Percentiles rank a stretch among this genome's conserved stretches.
Evolutionary conservation across 108 stramenopile species (phyloP).

Genomic region (Mediolabrus comicus): DNA sequence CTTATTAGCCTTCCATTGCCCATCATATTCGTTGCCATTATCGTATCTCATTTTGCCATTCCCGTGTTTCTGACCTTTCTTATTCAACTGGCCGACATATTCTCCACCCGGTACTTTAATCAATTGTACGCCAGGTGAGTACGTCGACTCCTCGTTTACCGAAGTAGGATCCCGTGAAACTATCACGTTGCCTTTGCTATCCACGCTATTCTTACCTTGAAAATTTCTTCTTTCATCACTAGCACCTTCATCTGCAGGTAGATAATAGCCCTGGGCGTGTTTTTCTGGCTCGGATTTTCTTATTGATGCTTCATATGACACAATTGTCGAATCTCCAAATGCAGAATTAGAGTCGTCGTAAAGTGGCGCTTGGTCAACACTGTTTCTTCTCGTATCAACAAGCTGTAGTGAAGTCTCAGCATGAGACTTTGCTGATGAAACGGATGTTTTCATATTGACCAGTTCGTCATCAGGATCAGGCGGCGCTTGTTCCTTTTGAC

Average conservation of each 20-base stretch:
- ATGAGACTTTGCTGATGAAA: not conserved
- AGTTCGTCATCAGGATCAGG: constrained; percentile 15
- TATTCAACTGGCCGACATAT: constrained; percentile 27
- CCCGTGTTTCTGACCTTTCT: constrained; percentile 19
- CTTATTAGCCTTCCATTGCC: constrained; percentile 39
- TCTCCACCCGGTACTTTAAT: constrained; percentile 36
- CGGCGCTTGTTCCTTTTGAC: not conserved
- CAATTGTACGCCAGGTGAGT: not conserved
- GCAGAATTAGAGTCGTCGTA: constrained; percentile 5
- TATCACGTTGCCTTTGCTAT: not conserved
- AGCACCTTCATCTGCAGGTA: not conserved
- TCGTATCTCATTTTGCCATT: constrained; percentile 21
- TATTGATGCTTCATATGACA: constrained; percentile 7
- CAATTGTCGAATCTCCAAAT: constrained; percentile 16
- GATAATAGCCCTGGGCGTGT: not conserved
- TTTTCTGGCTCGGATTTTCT: constrained; percentile 21
- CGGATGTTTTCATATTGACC: not conserved
- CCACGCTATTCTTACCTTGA: not conserved
- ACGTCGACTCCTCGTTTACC: not conserved
- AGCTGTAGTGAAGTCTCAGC: not conserved
- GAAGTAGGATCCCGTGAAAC: not conserved
- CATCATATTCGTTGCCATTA: constrained; percentile 33
- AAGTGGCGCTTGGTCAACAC: not conserved
- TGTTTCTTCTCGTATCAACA: not conserved
- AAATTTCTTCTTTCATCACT: not conserved